Percentiles rank a stretch among this genome's conserved stretches.
These are phyloP conservation scores for Amanita rimosa DNA, from an alignment of 768 basidiomycete species.

Conservation along the genomic window DNA sequence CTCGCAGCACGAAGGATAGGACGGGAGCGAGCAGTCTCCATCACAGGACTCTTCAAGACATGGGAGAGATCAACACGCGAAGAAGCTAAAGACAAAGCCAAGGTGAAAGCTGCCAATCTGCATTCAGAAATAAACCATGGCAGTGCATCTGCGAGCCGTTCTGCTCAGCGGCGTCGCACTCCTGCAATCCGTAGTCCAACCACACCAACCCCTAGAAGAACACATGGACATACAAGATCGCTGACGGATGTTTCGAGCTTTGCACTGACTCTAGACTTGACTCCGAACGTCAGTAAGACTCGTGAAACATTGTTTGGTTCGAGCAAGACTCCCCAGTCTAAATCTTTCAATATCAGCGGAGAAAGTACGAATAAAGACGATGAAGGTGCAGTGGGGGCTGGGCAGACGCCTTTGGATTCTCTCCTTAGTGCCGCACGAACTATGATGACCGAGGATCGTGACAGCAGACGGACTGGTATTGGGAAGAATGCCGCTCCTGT, in stretches of 20 bases:
- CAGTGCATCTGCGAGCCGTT: constrained; percentile 1
- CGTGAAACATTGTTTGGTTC: background rate
- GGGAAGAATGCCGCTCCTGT: constrained; percentile 11
- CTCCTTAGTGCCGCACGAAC: constrained; percentile 49
- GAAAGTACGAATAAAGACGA: constrained; percentile 6
- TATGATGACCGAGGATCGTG: constrained; percentile 33
- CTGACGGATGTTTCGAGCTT: background rate
- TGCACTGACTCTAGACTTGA: background rate
- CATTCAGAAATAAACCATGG: constrained; percentile 4
- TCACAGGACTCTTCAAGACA: constrained; percentile 33
- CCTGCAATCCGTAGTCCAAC: background rate
- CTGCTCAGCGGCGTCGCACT: background rate
- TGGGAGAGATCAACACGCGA: constrained; percentile 14
- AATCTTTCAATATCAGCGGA: background rate
- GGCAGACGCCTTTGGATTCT: constrained; percentile 40
- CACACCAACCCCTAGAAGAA: constrained; percentile 1
- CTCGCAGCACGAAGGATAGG: constrained; percentile 64
- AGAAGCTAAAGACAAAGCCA: constrained; percentile 9
- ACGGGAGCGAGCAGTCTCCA: constrained; percentile 42
- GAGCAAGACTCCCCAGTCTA: background rate
- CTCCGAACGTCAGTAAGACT: background rate
- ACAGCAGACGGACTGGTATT: constrained; percentile 8
- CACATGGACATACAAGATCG: background rate
- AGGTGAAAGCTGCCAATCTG: constrained; percentile 8
- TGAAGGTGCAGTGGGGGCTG: constrained; percentile 6